phyloP scores from a whole-genome alignment of 371 early-diverging fungal genomes.

The Fennellomyces sp. region DNA sequence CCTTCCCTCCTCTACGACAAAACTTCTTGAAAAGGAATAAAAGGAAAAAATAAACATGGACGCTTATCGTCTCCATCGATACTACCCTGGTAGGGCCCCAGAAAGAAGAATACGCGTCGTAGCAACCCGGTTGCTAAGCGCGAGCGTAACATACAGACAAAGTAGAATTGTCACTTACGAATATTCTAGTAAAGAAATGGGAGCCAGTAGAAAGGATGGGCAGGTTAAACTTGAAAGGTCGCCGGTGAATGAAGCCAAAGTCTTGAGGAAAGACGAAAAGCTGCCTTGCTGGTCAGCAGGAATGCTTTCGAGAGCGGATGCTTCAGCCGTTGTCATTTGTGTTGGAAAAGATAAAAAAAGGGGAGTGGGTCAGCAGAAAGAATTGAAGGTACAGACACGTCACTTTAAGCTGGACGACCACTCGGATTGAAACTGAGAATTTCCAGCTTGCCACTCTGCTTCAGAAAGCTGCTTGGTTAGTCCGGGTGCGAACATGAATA shows the following conservation, averaged over 20 bases:
- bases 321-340: slow-evolving; percentile 17
- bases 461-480: too few relatives aligned
- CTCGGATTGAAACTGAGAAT: too few relatives aligned
- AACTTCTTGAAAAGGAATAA: background rate
- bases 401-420: too few relatives aligned
- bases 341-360: background rate
- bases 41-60: background rate
- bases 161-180: slow-evolving; percentile 52
- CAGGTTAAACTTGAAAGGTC: slow-evolving; percentile 80
- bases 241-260: slow-evolving; percentile 78
- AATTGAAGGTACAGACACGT: too few relatives aligned
- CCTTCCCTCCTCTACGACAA: too few relatives aligned
- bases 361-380: too few relatives aligned
- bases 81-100: too few relatives aligned
- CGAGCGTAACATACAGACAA: background rate
- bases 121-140: too few relatives aligned
- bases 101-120: too few relatives aligned
- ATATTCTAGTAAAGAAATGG: slow-evolving; percentile 79
- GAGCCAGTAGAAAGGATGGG: slow-evolving; percentile 77
- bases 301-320: slow-evolving; percentile 50
- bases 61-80: too few relatives aligned
- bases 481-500: slow-evolving; percentile 36
- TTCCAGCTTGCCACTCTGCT: too few relatives aligned
- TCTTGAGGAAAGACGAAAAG: slow-evolving; percentile 73
- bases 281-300: slow-evolving; percentile 71